Evolutionary conservation across 768 basidiomycete genomes (phyloP), one percentile per base, ranked within the genome.

Genomic region (Rhizopogon vulgaris): DNA sequence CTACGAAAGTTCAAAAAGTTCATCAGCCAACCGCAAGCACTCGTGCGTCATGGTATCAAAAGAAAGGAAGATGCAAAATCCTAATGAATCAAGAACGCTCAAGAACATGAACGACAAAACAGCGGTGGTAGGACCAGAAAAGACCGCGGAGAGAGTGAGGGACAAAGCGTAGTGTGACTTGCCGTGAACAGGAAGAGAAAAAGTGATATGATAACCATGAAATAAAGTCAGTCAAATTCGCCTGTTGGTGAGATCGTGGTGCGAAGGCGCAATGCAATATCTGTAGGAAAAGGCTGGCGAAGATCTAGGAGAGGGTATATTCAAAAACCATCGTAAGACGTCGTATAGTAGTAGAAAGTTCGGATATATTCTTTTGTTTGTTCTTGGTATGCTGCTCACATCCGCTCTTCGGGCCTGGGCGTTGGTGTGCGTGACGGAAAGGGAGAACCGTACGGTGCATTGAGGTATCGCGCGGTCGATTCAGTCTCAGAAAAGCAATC

Each of bases 371-470:
- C 18, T 41, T 38, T 58, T 54, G 55, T 46, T 42, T 48, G 39
- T 40, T 38, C 43, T 34, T 50, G 56, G 50, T 57, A 43, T 53
- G 48, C 25, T 25, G n/a, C 38, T 70, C 58, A 68, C 63, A 37
- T 49, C 51, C 63, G 58, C 58, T 68, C 69, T 52, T 70, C 69
- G 32, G 53, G 66, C 60, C 63, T 58, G 12, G 77, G 76, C 1
- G 77, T 78, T 2, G 76, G 73, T 39, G 76, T 72, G 22, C 76
- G 74, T 32, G 76, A 78, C 10, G 75, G 76, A 55, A 70, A 73
- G 4, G 77, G 76, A 17, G 77, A 78, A 18, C 76, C 76, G 46
- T 77, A 77, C 24, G 77, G 76, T 38, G 77, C 77, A 40, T 64
- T 69, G 55, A 78, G 71, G 58, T 78, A 77, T 41, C 76, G 73